These are phyloP conservation scores for Typha latifolia DNA, from an alignment of 176 grass and related monocot genomes.

Conservation along the genomic window DNA sequence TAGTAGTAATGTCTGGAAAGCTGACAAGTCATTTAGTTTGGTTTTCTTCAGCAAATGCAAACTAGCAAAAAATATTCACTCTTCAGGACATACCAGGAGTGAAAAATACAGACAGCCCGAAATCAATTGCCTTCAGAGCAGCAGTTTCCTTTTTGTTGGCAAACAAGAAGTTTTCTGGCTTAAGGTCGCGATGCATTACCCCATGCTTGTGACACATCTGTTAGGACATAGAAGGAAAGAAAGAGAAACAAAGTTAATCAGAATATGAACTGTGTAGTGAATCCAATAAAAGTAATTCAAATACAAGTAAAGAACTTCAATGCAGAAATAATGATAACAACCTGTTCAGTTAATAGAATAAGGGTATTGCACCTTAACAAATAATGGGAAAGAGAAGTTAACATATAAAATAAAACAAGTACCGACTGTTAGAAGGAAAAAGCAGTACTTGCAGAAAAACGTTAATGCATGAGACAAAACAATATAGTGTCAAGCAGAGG, in stretches of 20 bases:
- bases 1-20: not conserved
- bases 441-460: no score
- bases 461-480: no score
- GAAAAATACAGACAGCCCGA: conserved; percentile 90
- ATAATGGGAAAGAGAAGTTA: not conserved
- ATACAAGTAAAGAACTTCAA: no score
- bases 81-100: conserved; percentile 46
- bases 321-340: no score
- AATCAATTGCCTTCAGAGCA: conserved; percentile 93
- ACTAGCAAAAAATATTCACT: not conserved
- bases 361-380: conserved; percentile 4
- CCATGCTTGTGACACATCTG: conserved; percentile 91
- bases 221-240: conserved; percentile 15
- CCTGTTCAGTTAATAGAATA: not conserved
- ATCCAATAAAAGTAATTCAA: not conserved
- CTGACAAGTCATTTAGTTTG: not conserved
- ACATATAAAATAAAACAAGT: not conserved
- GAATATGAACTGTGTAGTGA: not conserved
- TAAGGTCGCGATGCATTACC: conserved; percentile 93
- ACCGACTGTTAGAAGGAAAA: no score
- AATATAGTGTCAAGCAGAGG: no score
- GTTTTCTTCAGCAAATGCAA: conserved; percentile 10
- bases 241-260: not conserved
- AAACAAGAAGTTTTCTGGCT: conserved; percentile 94
- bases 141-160: conserved; percentile 86